These are phyloP conservation scores for Penicillium arizonense DNA, from an alignment of 495 filamentous ascomycete genomes.

Conservation along the genomic window DNA sequence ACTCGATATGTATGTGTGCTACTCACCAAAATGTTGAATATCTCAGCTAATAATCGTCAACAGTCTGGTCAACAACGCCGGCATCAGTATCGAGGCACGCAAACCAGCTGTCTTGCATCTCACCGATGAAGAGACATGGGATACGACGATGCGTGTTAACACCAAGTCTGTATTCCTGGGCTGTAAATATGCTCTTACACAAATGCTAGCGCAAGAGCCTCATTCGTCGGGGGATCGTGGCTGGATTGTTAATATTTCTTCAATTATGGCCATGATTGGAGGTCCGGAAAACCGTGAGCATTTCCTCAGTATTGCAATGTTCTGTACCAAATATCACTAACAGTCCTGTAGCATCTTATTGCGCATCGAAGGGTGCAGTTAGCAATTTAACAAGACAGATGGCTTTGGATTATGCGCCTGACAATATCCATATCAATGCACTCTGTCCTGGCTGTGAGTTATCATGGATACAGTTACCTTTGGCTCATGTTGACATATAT, in stretches of 20 bases:
- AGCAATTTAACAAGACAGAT: slow-evolving; percentile 47
- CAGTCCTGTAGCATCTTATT: slow-evolving; percentile 39
- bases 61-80: slow-evolving; percentile 56
- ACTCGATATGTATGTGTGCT: slow-evolving; percentile 45
- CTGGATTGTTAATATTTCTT: slow-evolving; percentile 57
- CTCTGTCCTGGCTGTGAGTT: slow-evolving; percentile 55
- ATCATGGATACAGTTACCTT: background rate
- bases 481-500: background rate
- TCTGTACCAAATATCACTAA: background rate
- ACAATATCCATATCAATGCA: slow-evolving; percentile 55
- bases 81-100: slow-evolving; percentile 30
- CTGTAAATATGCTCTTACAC: slow-evolving; percentile 46
- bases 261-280: slow-evolving; percentile 45
- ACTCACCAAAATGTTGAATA: too few species aligned
- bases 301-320: background rate
- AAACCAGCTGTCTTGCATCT: slow-evolving; percentile 34
- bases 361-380: slow-evolving; percentile 52
- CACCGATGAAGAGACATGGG: slow-evolving; percentile 39
- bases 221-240: slow-evolving; percentile 45
- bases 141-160: slow-evolving; percentile 46
- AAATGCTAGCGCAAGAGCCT: slow-evolving; percentile 51
- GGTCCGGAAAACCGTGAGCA: slow-evolving; percentile 17
- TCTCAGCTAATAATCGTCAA: background rate
- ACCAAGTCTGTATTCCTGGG: slow-evolving; percentile 49
- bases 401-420: slow-evolving; percentile 49